Evolutionary conservation across 164 flowering plant species (phyloP).

Genomic region (Piper longum): DNA sequence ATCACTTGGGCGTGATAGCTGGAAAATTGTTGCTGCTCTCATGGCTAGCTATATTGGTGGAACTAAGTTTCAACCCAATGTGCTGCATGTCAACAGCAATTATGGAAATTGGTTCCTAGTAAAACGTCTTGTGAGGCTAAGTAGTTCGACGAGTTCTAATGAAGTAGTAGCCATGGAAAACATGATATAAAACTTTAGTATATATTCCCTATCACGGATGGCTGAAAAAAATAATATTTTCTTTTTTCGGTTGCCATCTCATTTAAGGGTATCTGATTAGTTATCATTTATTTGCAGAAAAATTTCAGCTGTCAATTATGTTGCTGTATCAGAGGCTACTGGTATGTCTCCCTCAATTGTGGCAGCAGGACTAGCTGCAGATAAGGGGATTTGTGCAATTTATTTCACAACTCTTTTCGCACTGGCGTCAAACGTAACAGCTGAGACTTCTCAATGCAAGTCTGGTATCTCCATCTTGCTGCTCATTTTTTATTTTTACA

Average conservation of each 20-base stretch:
- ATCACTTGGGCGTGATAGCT: slow-evolving; percentile 75
- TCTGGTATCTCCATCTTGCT: slow-evolving; percentile 23
- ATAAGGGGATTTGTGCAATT: slow-evolving; percentile 75
- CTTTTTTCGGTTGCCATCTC: no score
- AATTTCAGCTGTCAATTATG: slow-evolving; percentile 58
- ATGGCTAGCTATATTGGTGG: slow-evolving; percentile 92
- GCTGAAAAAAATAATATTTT: no score
- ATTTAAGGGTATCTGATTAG: neutral
- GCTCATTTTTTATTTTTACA: no score
- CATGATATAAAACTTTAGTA: no score
- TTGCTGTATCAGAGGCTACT: slow-evolving; percentile 78
- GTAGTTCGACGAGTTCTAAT: no score
- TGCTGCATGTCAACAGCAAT: neutral
- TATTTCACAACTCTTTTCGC: slow-evolving; percentile 66
- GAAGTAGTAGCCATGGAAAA: no score
- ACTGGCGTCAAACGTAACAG: slow-evolving; percentile 57
- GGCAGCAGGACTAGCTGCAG: slow-evolving; percentile 90
- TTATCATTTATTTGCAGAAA: slow-evolving; percentile 11
- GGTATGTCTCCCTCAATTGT: slow-evolving; percentile 63
- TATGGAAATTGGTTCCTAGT: neutral
- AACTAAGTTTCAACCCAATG: slow-evolving; percentile 29
- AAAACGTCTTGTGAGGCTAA: neutral
- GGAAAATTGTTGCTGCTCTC: slow-evolving; percentile 88
- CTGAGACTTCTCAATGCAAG: slow-evolving; percentile 37
- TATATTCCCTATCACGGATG: no score